Base-by-base conservation (phyloP, 2,329 filamentous ascomycete species). In the Juglanconis sp. region DNA sequence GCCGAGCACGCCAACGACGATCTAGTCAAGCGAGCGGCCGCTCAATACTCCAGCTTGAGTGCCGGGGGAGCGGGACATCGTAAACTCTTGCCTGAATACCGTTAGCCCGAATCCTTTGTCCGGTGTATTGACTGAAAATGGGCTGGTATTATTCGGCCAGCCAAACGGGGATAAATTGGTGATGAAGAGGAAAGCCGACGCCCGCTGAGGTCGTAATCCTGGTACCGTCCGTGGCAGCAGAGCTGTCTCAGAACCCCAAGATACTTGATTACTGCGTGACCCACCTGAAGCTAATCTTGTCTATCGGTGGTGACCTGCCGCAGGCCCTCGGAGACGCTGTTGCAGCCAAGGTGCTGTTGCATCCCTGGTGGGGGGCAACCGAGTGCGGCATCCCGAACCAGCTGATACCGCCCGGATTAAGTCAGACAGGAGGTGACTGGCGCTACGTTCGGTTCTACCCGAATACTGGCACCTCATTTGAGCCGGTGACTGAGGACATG, bases 211-310 rank as follows among this genome's bases (percentile, higher is more conserved):
- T 71, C 30, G 73, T 70, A 4, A 54, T 74, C 5, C 60, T 73
- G 2, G 69, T 72, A 13, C 72, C 72, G 0, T 73, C 70, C 3
- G 68, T 76, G 1, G 67, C 76, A 1, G 67, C 68, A 6, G 73
- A 77, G 50, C 56, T 77, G 1, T 51, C 55, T 1, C 55, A 58
- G 13, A 53, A 58, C 17, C 55, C 59, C 1, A 51, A 58, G 1
- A 9, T 15, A 8, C 51, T 61, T 2, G 46, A 31, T 2, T 32
- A 24, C 46, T 61, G 59, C 15, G 55, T 51, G 4, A 17, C 4
- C 6, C 54, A 47, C 4, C 55, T 61, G 6, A 36, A n/a, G 1
- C 36, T 58, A 1, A 61, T 61, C 15, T 3, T 57, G 13, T 60
- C 56, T 24, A 56, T 56, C 32, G 58, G 53, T 10, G 58, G 58